Conservation (phyloP, 1,284 basidiomycete genomes). For the Boletus holoroseus region DNA sequence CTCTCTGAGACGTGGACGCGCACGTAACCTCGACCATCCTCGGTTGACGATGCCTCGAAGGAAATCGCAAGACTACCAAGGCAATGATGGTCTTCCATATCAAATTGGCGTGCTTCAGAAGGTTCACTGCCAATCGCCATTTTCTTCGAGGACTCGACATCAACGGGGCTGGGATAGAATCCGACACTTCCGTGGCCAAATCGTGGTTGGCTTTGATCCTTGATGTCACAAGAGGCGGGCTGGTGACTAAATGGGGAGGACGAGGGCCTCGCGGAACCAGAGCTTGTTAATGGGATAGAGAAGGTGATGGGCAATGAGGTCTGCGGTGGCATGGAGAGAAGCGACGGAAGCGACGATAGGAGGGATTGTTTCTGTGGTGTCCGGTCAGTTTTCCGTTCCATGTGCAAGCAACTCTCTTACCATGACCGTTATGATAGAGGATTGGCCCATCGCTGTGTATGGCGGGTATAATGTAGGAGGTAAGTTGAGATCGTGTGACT, state of each 20-base stretch:
- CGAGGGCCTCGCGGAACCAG: slow-evolving; percentile 37
- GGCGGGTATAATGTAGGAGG: slow-evolving; percentile 40
- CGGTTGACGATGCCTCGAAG: slow-evolving; percentile 57
- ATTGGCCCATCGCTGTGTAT: slow-evolving; percentile 41
- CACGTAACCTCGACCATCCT: slow-evolving; percentile 68
- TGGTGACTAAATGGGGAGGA: slow-evolving; percentile 51
- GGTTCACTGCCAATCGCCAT: slow-evolving; percentile 29
- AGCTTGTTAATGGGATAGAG: slow-evolving; percentile 43
- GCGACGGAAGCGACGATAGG: slow-evolving; percentile 66
- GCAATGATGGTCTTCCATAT: slow-evolving; percentile 43
- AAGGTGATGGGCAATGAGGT: slow-evolving; percentile 49
- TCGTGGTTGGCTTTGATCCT: slow-evolving; percentile 55
- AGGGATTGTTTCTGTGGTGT: slow-evolving; percentile 48
- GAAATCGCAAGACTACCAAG: slow-evolving; percentile 63
- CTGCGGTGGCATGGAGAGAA: slow-evolving; percentile 59
- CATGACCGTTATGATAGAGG: slow-evolving; percentile 65
- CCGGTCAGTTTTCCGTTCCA: slow-evolving; percentile 22
- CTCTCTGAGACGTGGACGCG: slow-evolving; percentile 57
- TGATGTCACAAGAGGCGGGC: slow-evolving; percentile 45
- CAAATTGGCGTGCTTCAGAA: slow-evolving; percentile 46
- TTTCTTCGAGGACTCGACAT: slow-evolving; percentile 31
- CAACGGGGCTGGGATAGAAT: slow-evolving; percentile 52
- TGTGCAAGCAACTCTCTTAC: slow-evolving; percentile 38
- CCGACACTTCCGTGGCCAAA: slow-evolving; percentile 37
- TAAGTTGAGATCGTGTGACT: slow-evolving; percentile 44